A percentile compares a stretch with the other conserved stretches of the same genome.
phyloP scores from a whole-genome alignment of 148 eudicot species.

The Chenopodium quinoa region DNA sequence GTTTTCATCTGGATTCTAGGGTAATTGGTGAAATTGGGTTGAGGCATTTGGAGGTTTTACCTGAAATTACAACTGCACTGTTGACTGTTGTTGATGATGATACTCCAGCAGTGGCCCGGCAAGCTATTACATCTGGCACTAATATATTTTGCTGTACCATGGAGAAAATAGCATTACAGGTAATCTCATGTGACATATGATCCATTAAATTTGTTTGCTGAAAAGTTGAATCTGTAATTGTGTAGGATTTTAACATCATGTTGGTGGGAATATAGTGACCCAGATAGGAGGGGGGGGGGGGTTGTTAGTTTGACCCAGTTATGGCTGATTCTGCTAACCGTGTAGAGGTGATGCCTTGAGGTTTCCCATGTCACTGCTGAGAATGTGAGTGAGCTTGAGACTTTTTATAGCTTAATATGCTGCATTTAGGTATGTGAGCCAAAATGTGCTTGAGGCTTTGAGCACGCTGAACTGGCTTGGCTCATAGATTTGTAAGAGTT shows the following conservation, averaged over 20 bases:
- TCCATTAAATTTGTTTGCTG: neutral
- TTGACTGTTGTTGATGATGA: constrained; percentile 62
- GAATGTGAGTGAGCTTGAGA: neutral
- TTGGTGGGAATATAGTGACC: neutral
- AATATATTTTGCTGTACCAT: constrained; percentile 63
- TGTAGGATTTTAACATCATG: neutral
- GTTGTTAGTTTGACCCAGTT: neutral
- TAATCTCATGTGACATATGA: constrained; percentile 22
- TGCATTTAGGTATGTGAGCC: neutral
- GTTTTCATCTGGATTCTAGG: constrained; percentile 39
- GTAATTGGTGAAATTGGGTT: constrained; percentile 72
- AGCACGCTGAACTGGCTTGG: neutral
- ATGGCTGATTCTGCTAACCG: neutral
- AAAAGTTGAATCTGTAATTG: neutral
- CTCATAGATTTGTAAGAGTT: neutral
- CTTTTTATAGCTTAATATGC: neutral
- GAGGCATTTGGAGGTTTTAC: constrained; percentile 63
- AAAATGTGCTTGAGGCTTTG: neutral
- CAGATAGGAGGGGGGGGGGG: too few species aligned
- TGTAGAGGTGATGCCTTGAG: neutral
- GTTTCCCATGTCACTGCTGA: neutral
- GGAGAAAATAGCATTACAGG: constrained; percentile 72
- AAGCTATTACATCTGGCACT: constrained; percentile 71
- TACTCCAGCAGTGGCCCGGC: constrained; percentile 93
- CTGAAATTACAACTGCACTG: constrained; percentile 67